Base-by-base conservation (phyloP, 257 asterid species). In the Jacaranda copaia region DNA sequence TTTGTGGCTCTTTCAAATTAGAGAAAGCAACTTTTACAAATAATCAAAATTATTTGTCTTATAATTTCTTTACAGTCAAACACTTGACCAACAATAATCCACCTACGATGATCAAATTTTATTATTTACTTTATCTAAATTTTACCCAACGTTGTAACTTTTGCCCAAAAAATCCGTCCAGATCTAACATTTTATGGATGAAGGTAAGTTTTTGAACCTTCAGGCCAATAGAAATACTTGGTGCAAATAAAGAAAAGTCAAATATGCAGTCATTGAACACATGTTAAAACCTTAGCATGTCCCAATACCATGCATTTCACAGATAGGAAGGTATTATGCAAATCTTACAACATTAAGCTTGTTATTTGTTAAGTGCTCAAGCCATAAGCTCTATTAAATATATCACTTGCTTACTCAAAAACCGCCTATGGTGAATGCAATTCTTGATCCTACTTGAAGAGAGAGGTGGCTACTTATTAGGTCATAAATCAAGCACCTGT, bases 131-230 rank as follows among this genome's bases (percentile, higher is more conserved):
- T 18, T 2, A 42, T 71, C 81, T 70, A 78, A 61, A 71, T 9
- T 25, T 61, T 6, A 71, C 68, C 77, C 73, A 71, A 60, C 49
- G 0, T 32, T 3, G 61, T 58, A 61, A 61, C 77, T 70, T 77
- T 77, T 70, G 77, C 77, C 67, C 13, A 70, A 39, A 19, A 70
- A 20, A 49, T 39, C 77, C 77, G 19, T 9, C 59, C 39, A 4
- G 20, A 49, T 70, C 72, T 70, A 77, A 70, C 69, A 49, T 69
- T 25, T 36, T 61, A 12, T 61, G 72, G 61, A 49, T 12, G 19
- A 12, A 20, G 77, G 25, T 15, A 51, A 42, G 77, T 38, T 14
- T 72, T 39, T 69, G 56, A 70, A 48, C 55, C 43, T 48, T 43
- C 5, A 15, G 56, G 25, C 69, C 62, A 53, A 1, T n/a, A 25